Evolutionary conservation across 352 stramenopile species (phyloP).

Genomic region (Phytopythium kandeliae): DNA sequence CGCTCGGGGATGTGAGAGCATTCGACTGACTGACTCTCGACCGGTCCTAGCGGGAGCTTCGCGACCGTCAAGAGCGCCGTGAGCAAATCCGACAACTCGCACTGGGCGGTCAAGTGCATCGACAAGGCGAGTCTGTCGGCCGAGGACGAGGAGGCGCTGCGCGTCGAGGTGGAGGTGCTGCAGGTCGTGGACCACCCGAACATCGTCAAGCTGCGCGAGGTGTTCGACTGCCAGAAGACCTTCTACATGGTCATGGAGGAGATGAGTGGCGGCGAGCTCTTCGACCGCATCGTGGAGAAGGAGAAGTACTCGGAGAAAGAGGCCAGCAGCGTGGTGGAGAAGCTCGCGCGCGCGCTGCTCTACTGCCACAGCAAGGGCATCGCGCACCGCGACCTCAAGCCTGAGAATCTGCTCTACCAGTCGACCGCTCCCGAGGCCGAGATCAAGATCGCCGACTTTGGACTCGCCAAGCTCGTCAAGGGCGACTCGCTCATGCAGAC

Average conservation of each 20-base stretch:
- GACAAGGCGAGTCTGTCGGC: conserved; percentile 73
- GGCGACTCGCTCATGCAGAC: conserved; percentile 93
- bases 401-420: conserved; percentile 88
- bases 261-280: conserved; percentile 89
- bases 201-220: conserved; percentile 84
- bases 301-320: conserved; percentile 91
- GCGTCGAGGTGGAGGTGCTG: conserved; percentile 80
- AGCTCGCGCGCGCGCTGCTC: conserved; percentile 74
- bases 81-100: conserved; percentile 67
- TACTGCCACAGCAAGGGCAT: conserved; percentile 90
- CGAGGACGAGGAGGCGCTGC: conserved; percentile 78
- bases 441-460: conserved; percentile 94
- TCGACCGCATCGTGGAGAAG: conserved; percentile 91
- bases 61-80: conserved; percentile 82
- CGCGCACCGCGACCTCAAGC: conserved; percentile 88
- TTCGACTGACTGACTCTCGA: not conserved
- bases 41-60: conserved; percentile 69
- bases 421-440: conserved; percentile 82
- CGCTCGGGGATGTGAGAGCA: too few species aligned
- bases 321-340: conserved; percentile 76
- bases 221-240: conserved; percentile 86
- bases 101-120: conserved; percentile 84
- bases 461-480: conserved; percentile 88
- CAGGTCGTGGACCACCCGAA: conserved; percentile 81
- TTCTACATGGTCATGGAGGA: conserved; percentile 93